These are phyloP conservation scores for Exophiala mesophila DNA, from an alignment of 2,329 filamentous ascomycete species.

Conservation along the genomic window DNA sequence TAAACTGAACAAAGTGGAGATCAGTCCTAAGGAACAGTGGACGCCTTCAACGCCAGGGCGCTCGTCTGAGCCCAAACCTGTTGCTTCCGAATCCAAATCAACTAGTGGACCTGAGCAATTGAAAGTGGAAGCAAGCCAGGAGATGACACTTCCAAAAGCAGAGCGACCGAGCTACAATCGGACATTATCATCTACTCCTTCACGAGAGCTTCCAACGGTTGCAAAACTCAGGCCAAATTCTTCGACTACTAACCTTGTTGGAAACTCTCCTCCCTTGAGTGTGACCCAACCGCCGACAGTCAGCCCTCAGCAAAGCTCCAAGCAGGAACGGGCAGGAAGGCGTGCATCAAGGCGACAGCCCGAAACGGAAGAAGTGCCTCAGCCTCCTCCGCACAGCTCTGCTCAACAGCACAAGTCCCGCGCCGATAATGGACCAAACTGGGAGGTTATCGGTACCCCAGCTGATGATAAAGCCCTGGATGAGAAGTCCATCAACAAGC, in stretches of 20 bases:
- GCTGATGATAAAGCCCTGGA: not conserved
- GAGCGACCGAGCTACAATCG: conserved; percentile 31
- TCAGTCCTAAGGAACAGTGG: too few relatives aligned
- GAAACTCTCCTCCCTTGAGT: too few relatives aligned
- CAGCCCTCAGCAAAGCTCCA: too few relatives aligned
- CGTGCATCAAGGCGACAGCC: conserved; percentile 6
- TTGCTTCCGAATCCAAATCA: too few relatives aligned
- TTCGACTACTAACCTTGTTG: too few relatives aligned
- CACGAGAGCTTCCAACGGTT: conserved; percentile 41
- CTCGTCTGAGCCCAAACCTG: too few relatives aligned
- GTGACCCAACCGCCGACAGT: too few relatives aligned
- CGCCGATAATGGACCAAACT: not conserved
- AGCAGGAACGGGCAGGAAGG: not conserved
- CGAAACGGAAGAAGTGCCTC: conserved; percentile 19
- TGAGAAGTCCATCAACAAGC: conserved; percentile 7
- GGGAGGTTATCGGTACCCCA: not conserved
- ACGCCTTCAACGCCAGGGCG: too few relatives aligned
- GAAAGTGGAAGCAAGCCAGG: too few relatives aligned
- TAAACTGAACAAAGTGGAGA: too few relatives aligned
- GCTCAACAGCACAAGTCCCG: too few relatives aligned
- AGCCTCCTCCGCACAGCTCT: conserved; percentile 8
- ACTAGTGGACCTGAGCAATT: not conserved
- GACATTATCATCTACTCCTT: conserved; percentile 45
- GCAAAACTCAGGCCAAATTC: conserved; percentile 38
- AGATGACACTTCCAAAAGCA: conserved; percentile 1